phyloP scores from a whole-genome alignment of 2,329 filamentous ascomycete species.

The Fusarium sp. region DNA sequence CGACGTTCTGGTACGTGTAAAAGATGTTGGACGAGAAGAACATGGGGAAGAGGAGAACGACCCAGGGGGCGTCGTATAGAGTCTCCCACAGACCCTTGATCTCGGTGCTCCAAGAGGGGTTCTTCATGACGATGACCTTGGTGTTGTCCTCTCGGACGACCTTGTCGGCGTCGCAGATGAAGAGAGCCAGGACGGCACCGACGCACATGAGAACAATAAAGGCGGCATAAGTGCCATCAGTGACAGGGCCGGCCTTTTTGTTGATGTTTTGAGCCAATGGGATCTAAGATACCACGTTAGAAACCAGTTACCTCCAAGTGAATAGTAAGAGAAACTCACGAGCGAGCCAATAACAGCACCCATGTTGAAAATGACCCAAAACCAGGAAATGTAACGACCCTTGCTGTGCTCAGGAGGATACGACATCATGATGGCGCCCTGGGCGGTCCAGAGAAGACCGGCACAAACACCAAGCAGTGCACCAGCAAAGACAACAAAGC shows the following conservation, averaged over 20 bases:
- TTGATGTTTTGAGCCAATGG: slow-evolving; percentile 79
- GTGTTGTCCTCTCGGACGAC: slow-evolving; percentile 54
- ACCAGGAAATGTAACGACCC: slow-evolving; percentile 88
- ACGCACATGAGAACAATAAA: slow-evolving; percentile 60
- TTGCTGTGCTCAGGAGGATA: slow-evolving; percentile 86
- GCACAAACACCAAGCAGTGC: slow-evolving; percentile 82
- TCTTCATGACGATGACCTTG: slow-evolving; percentile 48
- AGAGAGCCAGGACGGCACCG: slow-evolving; percentile 58
- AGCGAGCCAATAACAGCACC: slow-evolving; percentile 87
- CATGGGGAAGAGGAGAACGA: slow-evolving; percentile 57
- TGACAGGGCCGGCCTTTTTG: slow-evolving; percentile 59
- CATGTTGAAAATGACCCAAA: slow-evolving; percentile 96
- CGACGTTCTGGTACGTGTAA: slow-evolving; percentile 67
- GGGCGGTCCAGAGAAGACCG: slow-evolving; percentile 83
- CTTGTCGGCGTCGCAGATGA: slow-evolving; percentile 59
- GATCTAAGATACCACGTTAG: slow-evolving; percentile 54
- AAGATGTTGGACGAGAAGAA: slow-evolving; percentile 67
- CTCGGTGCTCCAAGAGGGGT: slow-evolving; percentile 48
- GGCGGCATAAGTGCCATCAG: slow-evolving; percentile 61
- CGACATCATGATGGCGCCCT: slow-evolving; percentile 89
- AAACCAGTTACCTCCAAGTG: background rate
- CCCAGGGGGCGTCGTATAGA: slow-evolving; percentile 45
- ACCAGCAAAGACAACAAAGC: slow-evolving; percentile 81
- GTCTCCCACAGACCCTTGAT: slow-evolving; percentile 57
- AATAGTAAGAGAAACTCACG: slow-evolving; percentile 48